phyloP scores from a whole-genome alignment of 106 monocot species.

The Xerophyta viscosa region DNA sequence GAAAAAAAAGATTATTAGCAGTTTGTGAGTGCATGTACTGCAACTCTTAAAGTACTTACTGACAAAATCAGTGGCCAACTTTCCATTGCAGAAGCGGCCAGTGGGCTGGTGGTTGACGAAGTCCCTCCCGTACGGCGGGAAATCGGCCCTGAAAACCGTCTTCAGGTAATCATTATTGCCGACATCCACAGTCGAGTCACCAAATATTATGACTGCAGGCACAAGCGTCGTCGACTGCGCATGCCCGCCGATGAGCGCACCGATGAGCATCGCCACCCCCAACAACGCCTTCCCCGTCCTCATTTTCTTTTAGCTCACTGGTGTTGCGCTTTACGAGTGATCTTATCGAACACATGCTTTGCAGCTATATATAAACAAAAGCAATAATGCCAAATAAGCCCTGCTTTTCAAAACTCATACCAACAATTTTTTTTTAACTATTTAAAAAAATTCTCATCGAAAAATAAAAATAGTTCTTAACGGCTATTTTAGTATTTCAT shows the following conservation, averaged over 20 bases:
- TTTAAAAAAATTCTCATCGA: no score
- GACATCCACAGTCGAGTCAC: slow-evolving; percentile 81
- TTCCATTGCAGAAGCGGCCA: slow-evolving; percentile 94
- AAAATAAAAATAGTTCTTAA: no score
- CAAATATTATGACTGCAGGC: slow-evolving; percentile 74
- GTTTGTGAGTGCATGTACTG: neutral
- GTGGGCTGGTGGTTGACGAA: slow-evolving; percentile 62
- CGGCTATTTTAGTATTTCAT: no score
- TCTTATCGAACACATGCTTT: no score
- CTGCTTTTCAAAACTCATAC: no score
- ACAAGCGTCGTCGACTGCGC: slow-evolving; percentile 45
- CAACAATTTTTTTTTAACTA: no score
- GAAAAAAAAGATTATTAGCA: neutral
- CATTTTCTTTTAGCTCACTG: no score
- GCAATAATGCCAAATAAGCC: no score
- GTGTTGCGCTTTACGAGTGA: no score
- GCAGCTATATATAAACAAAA: no score
- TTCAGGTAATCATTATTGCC: slow-evolving; percentile 80
- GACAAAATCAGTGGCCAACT: slow-evolving; percentile 76
- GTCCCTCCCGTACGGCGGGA: slow-evolving; percentile 84
- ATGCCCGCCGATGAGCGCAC: slow-evolving; percentile 4
- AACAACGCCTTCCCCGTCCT: no score
- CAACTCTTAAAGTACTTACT: no score
- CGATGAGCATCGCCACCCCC: slow-evolving; percentile 10
- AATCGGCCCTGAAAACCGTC: slow-evolving; percentile 63